Base-by-base conservation (phyloP, 108 stramenopile genomes). In the Nitzschia sp. region DNA sequence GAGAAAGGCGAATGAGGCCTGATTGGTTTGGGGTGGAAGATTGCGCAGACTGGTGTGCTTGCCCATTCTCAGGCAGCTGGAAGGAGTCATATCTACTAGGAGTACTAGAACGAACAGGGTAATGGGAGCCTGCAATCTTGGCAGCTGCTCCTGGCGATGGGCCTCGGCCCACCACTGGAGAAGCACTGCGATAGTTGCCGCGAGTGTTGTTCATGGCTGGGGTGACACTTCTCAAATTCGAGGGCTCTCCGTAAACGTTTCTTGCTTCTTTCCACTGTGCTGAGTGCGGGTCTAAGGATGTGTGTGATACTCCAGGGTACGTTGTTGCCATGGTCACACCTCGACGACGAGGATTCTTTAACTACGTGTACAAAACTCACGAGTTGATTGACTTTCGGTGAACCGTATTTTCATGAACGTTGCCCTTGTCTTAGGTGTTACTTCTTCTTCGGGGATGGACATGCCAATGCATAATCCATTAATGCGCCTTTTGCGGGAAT, bases 1-100 rank as follows among this genome's bases (percentile, higher is more conserved):
- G 76, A 11, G 87, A 77, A 0, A 93, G 63, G 43, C 91, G 88
- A 57, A 93, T 89, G 53, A 93, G 78, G 22, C 86, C 86, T 2
- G 61, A 62, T 38, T 62, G 61, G 11, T 43, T 62, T 3, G 43
- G 42, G 22, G 43, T 42, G 12, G 42, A 14, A 22, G 29, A 21
- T 10, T n/a, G 17, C 14, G n/a, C 11, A 12, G 41, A 42, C 10
- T 37, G 40, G n/a, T n/a, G n/a, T 10, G 20, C 25, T 25, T 37
- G n/a, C 41, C 22, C 22, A n/a, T 22, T n/a, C 42, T 41, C 17
- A 1, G 37, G 38, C 15, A 42, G 61, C 8, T 62, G 61, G 21
- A 62, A 62, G 8, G 61, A 40, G 52, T 69, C 53, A 41, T 69
- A 69, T 17, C 68, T 48, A 44, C 21, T 56, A 9, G 68, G 68